phyloP scores from a whole-genome alignment of 305 asterid species.

The Fraxinus velutina region DNA sequence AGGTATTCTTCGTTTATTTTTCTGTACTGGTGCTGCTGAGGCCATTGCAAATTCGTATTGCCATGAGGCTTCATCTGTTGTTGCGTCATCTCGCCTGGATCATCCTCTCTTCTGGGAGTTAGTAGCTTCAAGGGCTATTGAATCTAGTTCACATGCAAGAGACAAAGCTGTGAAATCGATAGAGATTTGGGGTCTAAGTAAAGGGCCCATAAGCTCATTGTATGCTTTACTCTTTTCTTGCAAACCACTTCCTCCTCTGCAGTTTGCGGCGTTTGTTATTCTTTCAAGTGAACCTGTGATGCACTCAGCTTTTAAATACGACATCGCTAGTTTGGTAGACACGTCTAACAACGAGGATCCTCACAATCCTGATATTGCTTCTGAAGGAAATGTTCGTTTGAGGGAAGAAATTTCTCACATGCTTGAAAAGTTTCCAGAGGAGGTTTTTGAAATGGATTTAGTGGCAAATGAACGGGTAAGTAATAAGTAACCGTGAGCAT shows the following conservation, averaged over 20 bases:
- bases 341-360: slow-evolving; percentile 44
- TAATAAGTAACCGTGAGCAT: neutral
- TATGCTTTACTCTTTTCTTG: slow-evolving; percentile 78
- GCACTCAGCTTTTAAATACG: slow-evolving; percentile 47
- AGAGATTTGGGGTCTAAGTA: slow-evolving; percentile 91
- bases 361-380: slow-evolving; percentile 32
- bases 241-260: slow-evolving; percentile 70
- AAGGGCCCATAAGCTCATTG: slow-evolving; percentile 81
- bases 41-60: slow-evolving; percentile 56
- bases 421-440: slow-evolving; percentile 55
- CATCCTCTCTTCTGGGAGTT: slow-evolving; percentile 81
- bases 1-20: slow-evolving; percentile 84
- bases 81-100: slow-evolving; percentile 68
- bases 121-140: slow-evolving; percentile 67
- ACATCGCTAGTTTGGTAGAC: slow-evolving; percentile 30
- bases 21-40: slow-evolving; percentile 77
- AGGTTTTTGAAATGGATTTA: slow-evolving; percentile 71
- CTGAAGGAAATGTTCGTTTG: slow-evolving; percentile 55
- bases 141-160: slow-evolving; percentile 79
- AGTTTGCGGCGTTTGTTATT: slow-evolving; percentile 78
- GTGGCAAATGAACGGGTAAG: slow-evolving; percentile 72
- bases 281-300: slow-evolving; percentile 76
- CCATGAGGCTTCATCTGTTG: slow-evolving; percentile 55
- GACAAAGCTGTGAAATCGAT: slow-evolving; percentile 83
- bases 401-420: slow-evolving; percentile 72